Evolutionary conservation across 2,329 filamentous ascomycete genomes (phyloP).

Genomic region (Epichloe uncinata): DNA sequence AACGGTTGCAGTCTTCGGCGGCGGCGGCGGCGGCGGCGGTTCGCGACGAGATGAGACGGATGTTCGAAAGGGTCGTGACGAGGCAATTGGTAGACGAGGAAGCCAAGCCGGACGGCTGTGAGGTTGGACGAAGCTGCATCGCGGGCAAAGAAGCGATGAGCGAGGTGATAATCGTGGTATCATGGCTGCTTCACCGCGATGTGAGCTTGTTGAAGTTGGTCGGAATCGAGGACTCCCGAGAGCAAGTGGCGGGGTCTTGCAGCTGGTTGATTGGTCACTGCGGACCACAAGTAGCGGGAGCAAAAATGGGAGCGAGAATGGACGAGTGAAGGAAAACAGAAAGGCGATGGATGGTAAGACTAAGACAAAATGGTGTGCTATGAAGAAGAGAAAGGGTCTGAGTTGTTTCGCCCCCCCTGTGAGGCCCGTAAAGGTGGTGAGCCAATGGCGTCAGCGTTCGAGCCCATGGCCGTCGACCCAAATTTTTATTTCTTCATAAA

Average conservation of each 20-base stretch:
- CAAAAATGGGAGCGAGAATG: no score
- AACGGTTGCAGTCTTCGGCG: conserved; percentile 2
- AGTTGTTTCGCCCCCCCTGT: no score
- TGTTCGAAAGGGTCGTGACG: conserved; percentile 19
- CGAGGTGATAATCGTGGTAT: conserved; percentile 23
- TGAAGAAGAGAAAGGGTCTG: no score
- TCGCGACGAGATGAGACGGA: conserved; percentile 17
- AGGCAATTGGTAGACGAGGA: conserved; percentile 13
- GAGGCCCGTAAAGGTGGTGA: not conserved
- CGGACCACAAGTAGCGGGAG: no score
- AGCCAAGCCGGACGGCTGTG: conserved; percentile 17
- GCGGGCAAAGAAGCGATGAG: conserved; percentile 19
- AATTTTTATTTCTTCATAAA: not conserved
- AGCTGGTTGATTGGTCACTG: not conserved
- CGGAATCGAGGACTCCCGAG: not conserved
- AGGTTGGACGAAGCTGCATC: conserved; percentile 14
- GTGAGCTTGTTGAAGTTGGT: not conserved
- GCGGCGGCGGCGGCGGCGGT: conserved; percentile 9
- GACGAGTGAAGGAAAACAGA: no score
- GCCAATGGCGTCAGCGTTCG: conserved; percentile 6
- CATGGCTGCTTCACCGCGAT: conserved; percentile 14
- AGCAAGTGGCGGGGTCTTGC: not conserved
- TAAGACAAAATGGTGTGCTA: no score
- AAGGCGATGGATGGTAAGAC: no score
- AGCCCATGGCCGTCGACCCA: conserved; percentile 4